A percentile compares a stretch with the other conserved stretches of the same genome.
These are phyloP conservation scores for Aspergillus pseudotamarii DNA, from an alignment of 2,329 filamentous ascomycete species.

Conservation along the genomic window DNA sequence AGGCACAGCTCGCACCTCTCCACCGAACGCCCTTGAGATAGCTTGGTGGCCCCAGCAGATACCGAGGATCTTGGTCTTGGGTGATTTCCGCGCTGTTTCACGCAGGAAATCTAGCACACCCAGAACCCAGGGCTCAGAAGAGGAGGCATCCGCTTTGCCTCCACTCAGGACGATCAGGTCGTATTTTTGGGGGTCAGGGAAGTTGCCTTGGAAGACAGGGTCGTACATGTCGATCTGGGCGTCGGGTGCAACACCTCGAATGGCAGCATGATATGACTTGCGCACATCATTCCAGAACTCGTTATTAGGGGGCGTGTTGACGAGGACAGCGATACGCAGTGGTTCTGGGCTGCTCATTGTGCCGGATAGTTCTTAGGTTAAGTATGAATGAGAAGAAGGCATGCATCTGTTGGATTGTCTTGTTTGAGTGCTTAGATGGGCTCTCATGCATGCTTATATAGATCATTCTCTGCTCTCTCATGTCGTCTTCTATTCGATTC, in stretches of 20 bases:
- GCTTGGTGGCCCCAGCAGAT: conserved; percentile 54
- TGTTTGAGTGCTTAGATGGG: too few relatives aligned
- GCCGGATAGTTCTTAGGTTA: background rate
- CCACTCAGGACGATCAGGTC: conserved; percentile 50
- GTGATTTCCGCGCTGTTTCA: conserved; percentile 30
- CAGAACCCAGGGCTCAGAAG: conserved; percentile 47
- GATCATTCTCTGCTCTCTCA: too few relatives aligned
- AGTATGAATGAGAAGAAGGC: background rate
- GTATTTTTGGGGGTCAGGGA: conserved; percentile 43
- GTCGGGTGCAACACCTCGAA: conserved; percentile 2
- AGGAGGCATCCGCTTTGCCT: conserved; percentile 37
- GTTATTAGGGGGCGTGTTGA: conserved; percentile 12
- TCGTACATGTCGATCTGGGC: conserved; percentile 29
- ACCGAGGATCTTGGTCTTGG: conserved; percentile 39
- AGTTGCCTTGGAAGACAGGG: conserved; percentile 24
- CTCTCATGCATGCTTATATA: too few relatives aligned
- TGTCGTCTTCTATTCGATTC: too few relatives aligned
- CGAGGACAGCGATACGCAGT: conserved; percentile 7
- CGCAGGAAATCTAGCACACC: conserved; percentile 46
- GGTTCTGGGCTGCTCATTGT: background rate
- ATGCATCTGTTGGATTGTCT: background rate
- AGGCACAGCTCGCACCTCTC: conserved; percentile 41
- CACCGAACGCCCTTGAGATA: conserved; percentile 38
- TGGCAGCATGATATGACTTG: conserved; percentile 3
- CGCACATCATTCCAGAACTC: conserved; percentile 14